Base-by-base conservation (phyloP, 2,329 filamentous ascomycete species). In the Phoma sp. region DNA sequence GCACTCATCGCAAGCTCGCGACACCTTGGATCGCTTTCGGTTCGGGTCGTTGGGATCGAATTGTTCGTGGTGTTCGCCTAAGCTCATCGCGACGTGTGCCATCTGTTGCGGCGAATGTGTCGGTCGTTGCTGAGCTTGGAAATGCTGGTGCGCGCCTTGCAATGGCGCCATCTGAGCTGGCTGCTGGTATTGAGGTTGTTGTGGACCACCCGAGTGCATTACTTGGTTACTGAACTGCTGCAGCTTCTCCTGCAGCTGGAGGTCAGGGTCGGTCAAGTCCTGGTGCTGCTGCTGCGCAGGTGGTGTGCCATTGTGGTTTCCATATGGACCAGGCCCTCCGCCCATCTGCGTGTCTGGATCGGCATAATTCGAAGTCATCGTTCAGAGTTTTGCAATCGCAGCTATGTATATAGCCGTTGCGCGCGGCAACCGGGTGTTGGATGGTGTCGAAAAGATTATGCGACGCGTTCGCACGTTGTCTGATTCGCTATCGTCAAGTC, bases 1-100 rank as follows among this genome's bases (percentile, higher is more conserved):
- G 51, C 74, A 77, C 56, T 76, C 74, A 52, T 77, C 74, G 59
- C 74, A 77, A 9, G 74, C 74, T 46, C 74, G 72, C 10, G 74
- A 76, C n/a, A 76, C 74, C 59, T 77, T 76, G 26, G 73, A 76
- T 17, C 73, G 69, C 58, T 74, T 74, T 42, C 72, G 62, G 33
- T 65, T 74, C 36, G 67, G 66, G 30, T 76, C 73, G 37, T 72
- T 72, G 47, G 74, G 68, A 45, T 67, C 67, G 42, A 70, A 75
- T 18, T 62, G 56, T 32, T 72, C 65, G 47, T 71, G 69, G 20
- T 72, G 69, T 20, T 70, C 70, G 38, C 72, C 69, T 47, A 75
- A 47, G 50, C 62, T 74, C 72, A 76, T 75, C 21, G 73, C 73
- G 6, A 71, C 66, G 42, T 71, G 73, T 14, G 73, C 73, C 72